Base-by-base conservation (phyloP, 441 rosid genomes). In the Iberis amara region DNA sequence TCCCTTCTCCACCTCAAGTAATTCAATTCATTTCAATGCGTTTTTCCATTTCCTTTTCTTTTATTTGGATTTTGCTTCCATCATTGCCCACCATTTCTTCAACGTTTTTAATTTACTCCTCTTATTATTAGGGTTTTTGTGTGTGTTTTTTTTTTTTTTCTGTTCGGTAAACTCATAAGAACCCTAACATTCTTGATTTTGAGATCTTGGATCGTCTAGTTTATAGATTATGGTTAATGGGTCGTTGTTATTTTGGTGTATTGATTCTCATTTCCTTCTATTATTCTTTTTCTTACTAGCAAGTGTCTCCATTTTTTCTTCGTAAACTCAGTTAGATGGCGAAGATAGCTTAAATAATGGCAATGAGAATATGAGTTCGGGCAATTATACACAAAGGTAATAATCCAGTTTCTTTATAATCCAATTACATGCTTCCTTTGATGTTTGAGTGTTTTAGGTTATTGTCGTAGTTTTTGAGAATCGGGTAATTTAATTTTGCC, bases 341-440 rank as follows among this genome's bases (percentile, higher is more conserved):
- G 86, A 77, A 15, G 83, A 73, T 47, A 70, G 75, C 74, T 71
- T 68, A 5, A 5, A 30, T 30, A 30, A 24, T 4, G 2, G 2
- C 28, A 66, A 71, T 39, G 82, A 69, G 68, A 83, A 82, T 72
- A 82, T 62, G 35, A 89, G 91, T 79, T 71, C 80, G 66, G 83
- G 75, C 38, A 78, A 83, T 69, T 81, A 81, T 45, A 33, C 70
- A 3, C 75, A 73, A 64, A 83, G 95, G 95, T 85, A 76, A 60
- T 13, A 39, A 46, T 39, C 56, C 50, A 30, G 45, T 55, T 8
- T 2, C 37, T 8, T 8, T 2, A n/a, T n/a, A n/a, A n/a, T n/a
- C n/a, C n/a, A n/a, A n/a, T n/a, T n/a, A n/a, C n/a, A n/a, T n/a
- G 52, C 33, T 71, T 75, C 77, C 58, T 73, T 81, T 73, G n/a